These are phyloP conservation scores for Anastatica hierochuntica DNA, from an alignment of 345 rosid species.

Conservation along the genomic window DNA sequence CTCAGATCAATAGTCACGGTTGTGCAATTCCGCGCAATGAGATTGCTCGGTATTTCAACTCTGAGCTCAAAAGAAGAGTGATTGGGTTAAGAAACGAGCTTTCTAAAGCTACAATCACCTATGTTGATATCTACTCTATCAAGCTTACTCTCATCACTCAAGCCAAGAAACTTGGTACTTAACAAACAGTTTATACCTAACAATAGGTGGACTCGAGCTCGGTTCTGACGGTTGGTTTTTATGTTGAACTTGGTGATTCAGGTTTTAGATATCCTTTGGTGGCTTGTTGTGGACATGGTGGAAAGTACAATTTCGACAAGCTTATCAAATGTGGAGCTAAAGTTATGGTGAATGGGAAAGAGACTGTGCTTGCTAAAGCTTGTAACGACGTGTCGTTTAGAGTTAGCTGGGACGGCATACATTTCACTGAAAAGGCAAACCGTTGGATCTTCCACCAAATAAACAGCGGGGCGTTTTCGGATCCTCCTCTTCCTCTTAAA, in stretches of 20 bases:
- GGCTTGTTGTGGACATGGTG: slow-evolving; percentile 71
- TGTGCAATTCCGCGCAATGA: slow-evolving; percentile 58
- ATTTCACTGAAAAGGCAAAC: slow-evolving; percentile 65
- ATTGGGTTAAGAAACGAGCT: slow-evolving; percentile 41
- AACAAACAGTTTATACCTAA: background rate
- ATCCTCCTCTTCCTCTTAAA: slow-evolving; percentile 40
- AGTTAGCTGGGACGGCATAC: slow-evolving; percentile 66
- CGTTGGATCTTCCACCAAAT: slow-evolving; percentile 40
- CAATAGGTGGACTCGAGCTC: background rate
- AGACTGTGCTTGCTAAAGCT: slow-evolving; percentile 32
- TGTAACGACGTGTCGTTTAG: slow-evolving; percentile 41
- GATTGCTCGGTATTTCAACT: slow-evolving; percentile 44
- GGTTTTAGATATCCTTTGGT: slow-evolving; percentile 42
- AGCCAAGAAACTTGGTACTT: slow-evolving; percentile 40
- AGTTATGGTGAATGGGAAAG: slow-evolving; percentile 33
- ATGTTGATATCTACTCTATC: slow-evolving; percentile 50
- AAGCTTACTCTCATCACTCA: slow-evolving; percentile 47
- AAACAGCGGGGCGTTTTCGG: slow-evolving; percentile 36
- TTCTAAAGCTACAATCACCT: slow-evolving; percentile 42
- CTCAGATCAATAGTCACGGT: slow-evolving; percentile 42
- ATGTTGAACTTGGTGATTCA: slow-evolving; percentile 2
- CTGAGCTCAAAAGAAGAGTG: slow-evolving; percentile 29
- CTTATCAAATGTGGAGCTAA: slow-evolving; percentile 40
- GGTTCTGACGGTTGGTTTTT: slow-evolving; percentile 2
- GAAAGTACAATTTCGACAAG: slow-evolving; percentile 52